phyloP scores from a whole-genome alignment of 2,329 filamentous ascomycete species.

The Alternaria infectoria region DNA sequence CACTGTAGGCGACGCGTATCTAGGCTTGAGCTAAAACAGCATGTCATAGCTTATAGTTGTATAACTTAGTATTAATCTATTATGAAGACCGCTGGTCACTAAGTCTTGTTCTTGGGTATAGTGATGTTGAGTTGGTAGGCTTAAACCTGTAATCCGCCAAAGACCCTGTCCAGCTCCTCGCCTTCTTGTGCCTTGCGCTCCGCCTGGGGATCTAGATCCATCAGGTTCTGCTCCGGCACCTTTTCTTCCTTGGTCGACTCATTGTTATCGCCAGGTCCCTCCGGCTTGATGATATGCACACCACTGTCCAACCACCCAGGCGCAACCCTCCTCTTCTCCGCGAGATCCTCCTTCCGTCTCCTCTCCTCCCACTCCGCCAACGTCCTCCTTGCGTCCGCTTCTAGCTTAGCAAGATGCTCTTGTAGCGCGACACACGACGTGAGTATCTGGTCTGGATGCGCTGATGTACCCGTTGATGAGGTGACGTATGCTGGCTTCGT shows the following conservation, averaged over 20 bases:
- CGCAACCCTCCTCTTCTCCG: slow-evolving; percentile 79
- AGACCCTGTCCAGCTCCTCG: slow-evolving; percentile 67
- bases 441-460: slow-evolving; percentile 80
- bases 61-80: slow-evolving; percentile 40
- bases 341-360: slow-evolving; percentile 70
- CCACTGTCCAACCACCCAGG: slow-evolving; percentile 82
- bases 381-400: slow-evolving; percentile 70
- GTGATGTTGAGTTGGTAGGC: neutral
- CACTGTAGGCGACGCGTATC: slow-evolving; percentile 6
- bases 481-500: slow-evolving; percentile 67
- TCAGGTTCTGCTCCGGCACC: slow-evolving; percentile 17
- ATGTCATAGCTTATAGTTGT: slow-evolving; percentile 28
- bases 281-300: slow-evolving; percentile 69
- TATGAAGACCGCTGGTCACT: slow-evolving; percentile 34
- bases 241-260: slow-evolving; percentile 26
- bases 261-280: slow-evolving; percentile 58
- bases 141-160: slow-evolving; percentile 64
- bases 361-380: slow-evolving; percentile 73
- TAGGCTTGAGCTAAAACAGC: slow-evolving; percentile 17
- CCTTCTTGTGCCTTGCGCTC: slow-evolving; percentile 57
- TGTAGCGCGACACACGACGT: slow-evolving; percentile 80
- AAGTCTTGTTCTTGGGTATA: neutral
- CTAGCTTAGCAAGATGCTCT: slow-evolving; percentile 73
- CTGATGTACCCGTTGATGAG: slow-evolving; percentile 77
- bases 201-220: slow-evolving; percentile 31